phyloP scores from a whole-genome alignment of 148 eudicot genomes.

The Arbutus unedo region DNA sequence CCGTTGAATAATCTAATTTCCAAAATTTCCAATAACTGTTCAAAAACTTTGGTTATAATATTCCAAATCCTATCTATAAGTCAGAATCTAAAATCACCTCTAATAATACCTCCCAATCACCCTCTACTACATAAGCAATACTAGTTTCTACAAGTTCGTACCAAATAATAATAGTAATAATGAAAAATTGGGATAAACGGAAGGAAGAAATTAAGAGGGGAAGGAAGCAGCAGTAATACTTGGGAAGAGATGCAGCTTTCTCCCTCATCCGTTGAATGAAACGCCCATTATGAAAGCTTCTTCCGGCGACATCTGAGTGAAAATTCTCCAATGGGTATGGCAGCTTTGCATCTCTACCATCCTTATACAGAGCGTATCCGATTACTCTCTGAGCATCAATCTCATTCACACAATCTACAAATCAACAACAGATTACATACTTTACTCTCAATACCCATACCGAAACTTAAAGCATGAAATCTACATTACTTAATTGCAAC shows the following conservation, averaged over 20 bases:
- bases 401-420: slow-evolving; percentile 57
- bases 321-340: slow-evolving; percentile 65
- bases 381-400: slow-evolving; percentile 71
- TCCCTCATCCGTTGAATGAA: slow-evolving; percentile 71
- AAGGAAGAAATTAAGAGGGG: too few species aligned
- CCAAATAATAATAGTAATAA: not conserved
- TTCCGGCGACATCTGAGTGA: slow-evolving; percentile 59
- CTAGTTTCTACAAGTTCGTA: not conserved
- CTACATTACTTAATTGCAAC: not conserved
- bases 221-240: slow-evolving; percentile 35
- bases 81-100: not conserved
- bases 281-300: slow-evolving; percentile 85
- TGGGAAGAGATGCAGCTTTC: slow-evolving; percentile 62
- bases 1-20: not conserved
- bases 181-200: not conserved
- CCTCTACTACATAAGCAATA: not conserved
- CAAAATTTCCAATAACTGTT: not conserved
- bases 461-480: not conserved
- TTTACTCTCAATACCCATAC: not conserved
- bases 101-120: not conserved
- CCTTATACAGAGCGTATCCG: slow-evolving; percentile 71
- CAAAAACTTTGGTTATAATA: not conserved
- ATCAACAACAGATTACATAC: not conserved
- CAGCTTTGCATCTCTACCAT: slow-evolving; percentile 51
- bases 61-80: not conserved